phyloP scores from a whole-genome alignment of 2,329 filamentous ascomycete genomes.

The Verticillium dahliae region DNA sequence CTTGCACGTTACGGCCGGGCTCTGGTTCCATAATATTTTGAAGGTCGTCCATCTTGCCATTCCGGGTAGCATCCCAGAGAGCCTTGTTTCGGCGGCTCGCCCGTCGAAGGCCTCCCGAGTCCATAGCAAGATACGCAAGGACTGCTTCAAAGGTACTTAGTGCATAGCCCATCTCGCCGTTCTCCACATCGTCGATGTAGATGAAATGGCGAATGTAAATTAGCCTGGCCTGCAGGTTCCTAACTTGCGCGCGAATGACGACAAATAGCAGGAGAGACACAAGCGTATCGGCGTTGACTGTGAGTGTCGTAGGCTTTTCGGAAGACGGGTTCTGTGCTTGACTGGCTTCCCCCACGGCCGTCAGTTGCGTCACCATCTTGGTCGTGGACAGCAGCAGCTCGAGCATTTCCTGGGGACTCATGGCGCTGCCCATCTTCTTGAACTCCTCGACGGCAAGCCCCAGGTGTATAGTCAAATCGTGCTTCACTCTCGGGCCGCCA shows the following conservation, averaged over 20 bases:
- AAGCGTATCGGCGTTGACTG: slow-evolving; percentile 78
- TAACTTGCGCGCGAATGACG: slow-evolving; percentile 83
- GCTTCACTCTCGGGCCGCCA: slow-evolving; percentile 70
- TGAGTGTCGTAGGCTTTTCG: slow-evolving; percentile 53
- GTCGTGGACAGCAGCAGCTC: slow-evolving; percentile 72
- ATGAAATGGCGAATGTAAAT: slow-evolving; percentile 97
- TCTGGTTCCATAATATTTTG: slow-evolving; percentile 74
- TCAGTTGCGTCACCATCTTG: slow-evolving; percentile 71
- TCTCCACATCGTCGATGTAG: slow-evolving; percentile 96
- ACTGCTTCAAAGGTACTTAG: slow-evolving; percentile 95
- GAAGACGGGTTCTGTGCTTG: slow-evolving; percentile 26
- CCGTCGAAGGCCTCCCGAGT: slow-evolving; percentile 73
- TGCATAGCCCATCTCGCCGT: slow-evolving; percentile 91
- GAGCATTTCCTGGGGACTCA: slow-evolving; percentile 85
- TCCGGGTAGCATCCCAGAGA: slow-evolving; percentile 79
- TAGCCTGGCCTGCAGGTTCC: slow-evolving; percentile 79
- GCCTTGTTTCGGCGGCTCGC: slow-evolving; percentile 81
- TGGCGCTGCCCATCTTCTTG: slow-evolving; percentile 71
- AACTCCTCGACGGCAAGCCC: slow-evolving; percentile 81
- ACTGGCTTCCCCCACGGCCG: slow-evolving; percentile 14
- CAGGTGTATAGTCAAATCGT: slow-evolving; percentile 71
- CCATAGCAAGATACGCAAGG: slow-evolving; percentile 75
- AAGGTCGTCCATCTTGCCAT: slow-evolving; percentile 70
- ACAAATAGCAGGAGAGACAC: slow-evolving; percentile 89
- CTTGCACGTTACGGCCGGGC: slow-evolving; percentile 33